phyloP scores from a whole-genome alignment of 257 asterid genomes.

The Scutellaria minor region DNA sequence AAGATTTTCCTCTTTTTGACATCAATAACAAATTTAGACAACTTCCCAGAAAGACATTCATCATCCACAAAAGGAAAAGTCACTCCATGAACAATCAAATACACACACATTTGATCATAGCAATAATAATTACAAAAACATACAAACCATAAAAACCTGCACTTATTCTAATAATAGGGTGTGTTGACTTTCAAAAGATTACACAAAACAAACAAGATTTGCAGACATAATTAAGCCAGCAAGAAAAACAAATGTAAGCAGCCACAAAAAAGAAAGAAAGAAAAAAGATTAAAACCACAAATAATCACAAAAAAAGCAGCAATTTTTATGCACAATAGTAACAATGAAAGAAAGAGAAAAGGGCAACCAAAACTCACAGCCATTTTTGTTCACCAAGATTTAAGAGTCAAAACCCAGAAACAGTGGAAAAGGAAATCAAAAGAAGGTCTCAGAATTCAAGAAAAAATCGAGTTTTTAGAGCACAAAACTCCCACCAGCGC shows the following conservation, averaged over 20 bases:
- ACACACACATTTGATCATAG: slow-evolving; percentile 7
- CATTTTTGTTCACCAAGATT: slow-evolving; percentile 38
- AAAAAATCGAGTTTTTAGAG: slow-evolving; percentile 12
- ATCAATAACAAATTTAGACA: neutral
- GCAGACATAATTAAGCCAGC: slow-evolving; percentile 13
- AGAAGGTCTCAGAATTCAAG: neutral
- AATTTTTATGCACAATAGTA: neutral
- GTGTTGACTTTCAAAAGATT: neutral
- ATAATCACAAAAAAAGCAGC: neutral
- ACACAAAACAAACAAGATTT: neutral
- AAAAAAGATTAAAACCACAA: neutral
- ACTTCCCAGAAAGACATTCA: neutral
- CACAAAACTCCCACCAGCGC: slow-evolving; percentile 22
- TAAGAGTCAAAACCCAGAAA: slow-evolving; percentile 38
- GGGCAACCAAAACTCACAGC: slow-evolving; percentile 43
- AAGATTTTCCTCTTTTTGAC: neutral
- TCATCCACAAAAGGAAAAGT: neutral
- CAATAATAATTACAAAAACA: neutral
- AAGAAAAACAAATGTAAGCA: neutral
- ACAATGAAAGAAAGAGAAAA: neutral
- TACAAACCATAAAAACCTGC: neutral
- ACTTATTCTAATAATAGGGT: neutral
- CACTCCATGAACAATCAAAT: neutral
- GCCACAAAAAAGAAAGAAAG: neutral
- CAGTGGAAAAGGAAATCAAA: slow-evolving; percentile 33